These are phyloP conservation scores for Picea abies DNA, from an alignment of 83 land plant genomes.

Conservation along the genomic window DNA sequence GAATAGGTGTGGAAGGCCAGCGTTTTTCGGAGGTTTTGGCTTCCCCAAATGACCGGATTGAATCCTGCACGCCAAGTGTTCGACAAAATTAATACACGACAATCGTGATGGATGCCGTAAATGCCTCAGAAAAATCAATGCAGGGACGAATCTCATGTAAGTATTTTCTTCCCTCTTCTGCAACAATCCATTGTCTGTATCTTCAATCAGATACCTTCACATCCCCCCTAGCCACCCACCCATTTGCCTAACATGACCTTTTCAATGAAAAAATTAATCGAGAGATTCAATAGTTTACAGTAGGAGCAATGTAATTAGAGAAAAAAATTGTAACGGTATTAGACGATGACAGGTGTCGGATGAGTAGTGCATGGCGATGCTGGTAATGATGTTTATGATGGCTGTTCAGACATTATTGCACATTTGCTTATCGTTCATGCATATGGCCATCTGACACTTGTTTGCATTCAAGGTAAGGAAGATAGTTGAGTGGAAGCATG, in stretches of 20 bases:
- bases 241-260: too few species aligned
- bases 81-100: constrained; percentile 13
- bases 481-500: constrained; percentile 18
- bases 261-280: too few species aligned
- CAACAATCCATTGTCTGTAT: too few species aligned
- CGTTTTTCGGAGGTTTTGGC: constrained; percentile 6
- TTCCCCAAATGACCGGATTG: constrained; percentile 2
- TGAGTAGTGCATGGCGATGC: constrained; percentile 11
- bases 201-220: too few species aligned
- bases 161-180: too few species aligned
- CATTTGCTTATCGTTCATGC: background rate
- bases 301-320: too few species aligned
- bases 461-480: background rate
- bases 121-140: constrained; percentile 12
- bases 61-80: constrained; percentile 10
- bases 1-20: background rate
- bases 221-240: too few species aligned
- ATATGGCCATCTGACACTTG: constrained; percentile 8
- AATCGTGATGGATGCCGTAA: constrained; percentile 16
- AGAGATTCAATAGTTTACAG: too few species aligned
- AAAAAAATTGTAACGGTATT: background rate
- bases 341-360: constrained; percentile 12
- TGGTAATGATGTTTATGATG: constrained; percentile 13
- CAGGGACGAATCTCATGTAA: background rate
- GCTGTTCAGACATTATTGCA: constrained; percentile 12